A percentile compares a stretch with the other conserved stretches of the same genome.
These are phyloP conservation scores for Plasmodium inui DNA, from an alignment of 169 alveolate species.

Conservation along the genomic window DNA sequence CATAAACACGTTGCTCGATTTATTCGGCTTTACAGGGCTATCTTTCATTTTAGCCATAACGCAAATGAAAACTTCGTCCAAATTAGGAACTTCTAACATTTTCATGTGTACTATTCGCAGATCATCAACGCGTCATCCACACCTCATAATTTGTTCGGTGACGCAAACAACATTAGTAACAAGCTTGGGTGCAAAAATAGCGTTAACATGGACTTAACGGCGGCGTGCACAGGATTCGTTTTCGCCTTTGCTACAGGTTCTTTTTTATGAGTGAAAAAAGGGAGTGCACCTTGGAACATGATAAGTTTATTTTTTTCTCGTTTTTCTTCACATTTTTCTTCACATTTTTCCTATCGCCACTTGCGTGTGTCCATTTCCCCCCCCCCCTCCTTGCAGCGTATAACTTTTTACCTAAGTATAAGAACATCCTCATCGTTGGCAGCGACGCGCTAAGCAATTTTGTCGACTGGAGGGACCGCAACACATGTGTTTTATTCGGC, in stretches of 20 bases:
- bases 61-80: neutral
- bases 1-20: neutral
- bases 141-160: constrained; percentile 83
- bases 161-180: constrained; percentile 77
- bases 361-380: neutral
- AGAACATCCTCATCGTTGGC: constrained; percentile 75
- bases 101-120: constrained; percentile 27
- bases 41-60: neutral
- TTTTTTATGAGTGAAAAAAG: neutral
- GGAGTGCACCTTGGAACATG: neutral
- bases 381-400: constrained; percentile 22
- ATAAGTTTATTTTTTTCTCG: neutral
- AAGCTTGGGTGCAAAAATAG: constrained; percentile 63
- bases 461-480: constrained; percentile 82
- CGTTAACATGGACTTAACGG: constrained; percentile 78
- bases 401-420: constrained; percentile 59
- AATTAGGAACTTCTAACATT: constrained; percentile 19
- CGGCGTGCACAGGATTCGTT: constrained; percentile 83
- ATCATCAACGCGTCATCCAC: constrained; percentile 81
- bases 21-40: neutral
- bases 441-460: constrained; percentile 81
- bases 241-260: constrained; percentile 80
- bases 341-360: neutral
- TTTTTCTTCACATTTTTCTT: neutral
- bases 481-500: constrained; percentile 82